Evolutionary conservation across 2,329 filamentous ascomycete genomes (phyloP).

Genomic region (Alternaria gaisen): DNA sequence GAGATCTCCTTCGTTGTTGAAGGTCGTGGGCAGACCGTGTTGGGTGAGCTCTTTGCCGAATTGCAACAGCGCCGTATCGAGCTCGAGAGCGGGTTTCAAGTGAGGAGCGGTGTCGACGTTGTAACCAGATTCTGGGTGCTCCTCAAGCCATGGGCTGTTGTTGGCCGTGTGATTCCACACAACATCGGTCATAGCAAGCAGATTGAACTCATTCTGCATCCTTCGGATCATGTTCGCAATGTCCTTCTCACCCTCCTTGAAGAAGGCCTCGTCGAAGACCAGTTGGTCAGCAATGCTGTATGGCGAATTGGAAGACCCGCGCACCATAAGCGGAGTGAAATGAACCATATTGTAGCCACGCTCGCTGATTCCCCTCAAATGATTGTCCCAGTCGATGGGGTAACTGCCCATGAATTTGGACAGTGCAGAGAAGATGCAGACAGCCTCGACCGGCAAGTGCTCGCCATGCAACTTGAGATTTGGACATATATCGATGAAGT

Average conservation of each 20-base stretch:
- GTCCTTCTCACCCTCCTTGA: constrained; percentile 86
- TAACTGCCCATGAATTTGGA: constrained; percentile 99
- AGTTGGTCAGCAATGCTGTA: constrained; percentile 97
- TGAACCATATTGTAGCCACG: constrained; percentile 99
- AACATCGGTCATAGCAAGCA: constrained; percentile 92
- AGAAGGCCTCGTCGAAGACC: constrained; percentile 80
- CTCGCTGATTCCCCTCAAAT: constrained; percentile 85
- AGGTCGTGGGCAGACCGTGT: constrained; percentile 77
- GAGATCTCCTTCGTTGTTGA: constrained; percentile 76
- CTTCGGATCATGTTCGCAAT: constrained; percentile 77
- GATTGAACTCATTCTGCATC: constrained; percentile 83
- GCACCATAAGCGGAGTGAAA: constrained; percentile 90
- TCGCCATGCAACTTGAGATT: constrained; percentile 76
- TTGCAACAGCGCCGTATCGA: constrained; percentile 77
- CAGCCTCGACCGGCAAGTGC: constrained; percentile 80
- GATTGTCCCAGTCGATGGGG: constrained; percentile 87
- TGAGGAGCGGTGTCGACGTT: constrained; percentile 88
- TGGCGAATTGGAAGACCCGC: constrained; percentile 91
- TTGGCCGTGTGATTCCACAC: constrained; percentile 98
- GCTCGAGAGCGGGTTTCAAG: constrained; percentile 71
- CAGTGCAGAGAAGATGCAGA: constrained; percentile 92
- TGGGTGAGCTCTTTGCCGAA: constrained; percentile 70
- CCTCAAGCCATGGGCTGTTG: constrained; percentile 92
- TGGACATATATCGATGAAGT: constrained; percentile 95
- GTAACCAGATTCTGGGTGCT: constrained; percentile 95